phyloP scores from a whole-genome alignment of 2,329 filamentous ascomycete species.

The Microcyclospora tardicrescens region DNA sequence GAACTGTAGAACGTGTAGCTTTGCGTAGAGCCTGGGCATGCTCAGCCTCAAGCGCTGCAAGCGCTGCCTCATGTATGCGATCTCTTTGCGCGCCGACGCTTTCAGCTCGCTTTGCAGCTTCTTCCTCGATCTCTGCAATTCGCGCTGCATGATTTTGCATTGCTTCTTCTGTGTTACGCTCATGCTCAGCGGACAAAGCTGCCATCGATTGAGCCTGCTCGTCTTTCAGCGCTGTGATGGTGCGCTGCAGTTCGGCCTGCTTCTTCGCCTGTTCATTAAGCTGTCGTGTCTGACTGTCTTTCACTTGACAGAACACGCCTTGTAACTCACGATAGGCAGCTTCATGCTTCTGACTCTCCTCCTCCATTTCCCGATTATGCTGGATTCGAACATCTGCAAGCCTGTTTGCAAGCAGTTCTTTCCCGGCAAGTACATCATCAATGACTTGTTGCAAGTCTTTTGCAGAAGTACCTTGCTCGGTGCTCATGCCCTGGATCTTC shows the following conservation, averaged over 20 bases:
- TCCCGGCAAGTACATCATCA: constrained; percentile 5
- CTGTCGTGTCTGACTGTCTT: constrained; percentile 4
- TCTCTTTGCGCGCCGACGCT: constrained; percentile 3
- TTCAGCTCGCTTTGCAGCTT: constrained; percentile 7
- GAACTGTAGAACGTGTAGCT: background rate
- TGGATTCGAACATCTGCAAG: constrained; percentile 9
- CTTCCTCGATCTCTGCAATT: constrained; percentile 9
- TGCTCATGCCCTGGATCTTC: background rate
- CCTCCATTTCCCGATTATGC: constrained; percentile 15
- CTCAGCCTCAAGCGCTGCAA: constrained; percentile 6
- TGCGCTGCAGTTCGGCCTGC: constrained; percentile 4
- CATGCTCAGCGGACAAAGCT: constrained; percentile 6
- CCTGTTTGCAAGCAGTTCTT: constrained; percentile 5
- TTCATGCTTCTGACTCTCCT: constrained; percentile 12
- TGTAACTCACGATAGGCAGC: constrained; percentile 11
- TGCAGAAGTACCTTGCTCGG: constrained; percentile 1
- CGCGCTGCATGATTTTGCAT: constrained; percentile 5
- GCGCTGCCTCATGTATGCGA: constrained; percentile 2
- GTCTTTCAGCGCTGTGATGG: constrained; percentile 1
- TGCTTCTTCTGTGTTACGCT: constrained; percentile 7
- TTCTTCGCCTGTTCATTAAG: background rate
- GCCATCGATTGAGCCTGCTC: background rate
- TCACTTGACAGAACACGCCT: constrained; percentile 6
- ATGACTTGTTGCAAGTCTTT: constrained; percentile 2
- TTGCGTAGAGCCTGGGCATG: constrained; percentile 3